Base-by-base conservation (phyloP, 164 flowering plant genomes). In the Warburgia ugandensis region DNA sequence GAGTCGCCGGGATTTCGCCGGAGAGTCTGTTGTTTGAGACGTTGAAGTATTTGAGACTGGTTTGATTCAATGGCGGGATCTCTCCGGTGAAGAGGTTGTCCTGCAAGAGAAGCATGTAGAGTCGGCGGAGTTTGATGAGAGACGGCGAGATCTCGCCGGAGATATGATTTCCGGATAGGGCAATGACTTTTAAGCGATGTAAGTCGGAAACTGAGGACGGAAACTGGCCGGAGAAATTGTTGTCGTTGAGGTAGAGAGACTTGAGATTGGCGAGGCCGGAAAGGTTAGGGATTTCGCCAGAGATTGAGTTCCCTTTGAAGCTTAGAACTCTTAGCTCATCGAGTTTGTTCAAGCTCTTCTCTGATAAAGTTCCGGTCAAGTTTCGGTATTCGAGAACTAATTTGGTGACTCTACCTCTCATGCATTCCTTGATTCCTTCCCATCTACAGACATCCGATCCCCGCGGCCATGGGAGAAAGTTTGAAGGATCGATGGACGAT, bases 311-410 rank as follows among this genome's bases (percentile, higher is more conserved):
- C 1, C 69, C 74, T 54, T 86, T 86, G 70, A 91, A 74, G 60
- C 96, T 87, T 14, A 91, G 43, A 0, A 87, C 95, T 0, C 98
- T 65, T 35, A 91, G 75, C 55, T 87, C 90, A 61, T 87, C 90
- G 37, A 91, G 69, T 32, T 57, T 69, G 57, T 73, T 77, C 43
- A 91, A 48, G 49, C 54, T 62, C 40, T 51, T 54, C 37, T 50
- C 67, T 21, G 80, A 75, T 4, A 91, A 37, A 26, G 57, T 60
- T 5, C 95, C 97, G 8, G 29, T 76, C 32, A 90, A 59, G 60
- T 75, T 76, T 3, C 60, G 49, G 52, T 61, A 44, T 60, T 86
- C 95, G 3, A 90, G 48, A 4, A 86, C 94, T 14, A 90, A 84
- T 70, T 89, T 89, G 0, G 73, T 63, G 5, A 89, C 89, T 31